These are phyloP conservation scores for Hypomyces rosellus DNA, from an alignment of 2,329 filamentous ascomycete species.

Conservation along the genomic window DNA sequence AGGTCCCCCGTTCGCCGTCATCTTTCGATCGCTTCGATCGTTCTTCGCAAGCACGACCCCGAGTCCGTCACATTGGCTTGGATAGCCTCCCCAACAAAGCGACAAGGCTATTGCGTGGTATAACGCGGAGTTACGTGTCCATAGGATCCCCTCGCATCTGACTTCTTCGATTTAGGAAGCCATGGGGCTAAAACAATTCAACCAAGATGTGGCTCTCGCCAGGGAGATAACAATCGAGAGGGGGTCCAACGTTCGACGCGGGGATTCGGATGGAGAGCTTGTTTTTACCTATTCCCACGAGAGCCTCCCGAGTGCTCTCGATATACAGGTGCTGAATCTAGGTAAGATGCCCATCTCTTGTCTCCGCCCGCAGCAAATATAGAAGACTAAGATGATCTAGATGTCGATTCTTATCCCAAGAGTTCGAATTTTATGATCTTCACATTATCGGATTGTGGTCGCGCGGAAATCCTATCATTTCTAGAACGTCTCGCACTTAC, in stretches of 20 bases:
- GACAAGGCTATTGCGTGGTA: not conserved
- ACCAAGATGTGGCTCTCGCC: constrained; percentile 46
- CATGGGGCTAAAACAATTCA: constrained; percentile 64
- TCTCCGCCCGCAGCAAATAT: not conserved
- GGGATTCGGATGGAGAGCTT: constrained; percentile 68
- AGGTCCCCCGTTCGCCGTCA: too few species aligned
- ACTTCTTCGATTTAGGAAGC: too few species aligned
- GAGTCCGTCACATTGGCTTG: too few species aligned
- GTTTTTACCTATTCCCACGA: constrained; percentile 47
- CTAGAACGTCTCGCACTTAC: constrained; percentile 33
- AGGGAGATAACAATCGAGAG: constrained; percentile 34
- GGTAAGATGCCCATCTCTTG: constrained; percentile 18
- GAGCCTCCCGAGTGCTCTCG: constrained; percentile 20
- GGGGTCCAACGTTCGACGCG: constrained; percentile 50
- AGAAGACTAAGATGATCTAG: constrained; percentile 10
- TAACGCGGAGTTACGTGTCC: not conserved
- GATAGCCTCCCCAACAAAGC: too few species aligned
- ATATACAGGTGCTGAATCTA: constrained; percentile 32
- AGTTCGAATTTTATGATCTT: constrained; percentile 37
- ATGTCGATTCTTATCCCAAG: constrained; percentile 33
- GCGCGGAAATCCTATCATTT: constrained; percentile 35
- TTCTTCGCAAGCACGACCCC: too few species aligned
- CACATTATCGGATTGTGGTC: constrained; percentile 32
- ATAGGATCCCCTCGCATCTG: not conserved
- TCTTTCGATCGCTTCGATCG: too few species aligned